These are phyloP conservation scores for Westerdykella ornata DNA, from an alignment of 2,329 filamentous ascomycete species.

Conservation along the genomic window DNA sequence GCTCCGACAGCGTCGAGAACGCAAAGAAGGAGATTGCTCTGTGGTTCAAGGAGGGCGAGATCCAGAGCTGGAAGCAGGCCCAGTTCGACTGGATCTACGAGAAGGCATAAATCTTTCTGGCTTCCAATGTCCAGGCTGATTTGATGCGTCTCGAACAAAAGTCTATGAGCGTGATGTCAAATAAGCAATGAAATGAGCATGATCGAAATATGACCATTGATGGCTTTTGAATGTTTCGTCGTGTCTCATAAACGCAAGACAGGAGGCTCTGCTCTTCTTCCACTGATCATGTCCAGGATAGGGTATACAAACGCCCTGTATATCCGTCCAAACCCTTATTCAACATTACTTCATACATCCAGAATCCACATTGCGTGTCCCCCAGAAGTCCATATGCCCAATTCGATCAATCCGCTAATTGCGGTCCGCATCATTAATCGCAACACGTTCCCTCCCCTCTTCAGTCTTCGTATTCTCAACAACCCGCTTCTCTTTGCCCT, in stretches of 20 bases:
- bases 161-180: background rate
- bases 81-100: conserved; percentile 96
- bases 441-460: conserved; percentile 3
- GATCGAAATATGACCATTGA: no score
- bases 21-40: conserved; percentile 99
- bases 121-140: background rate
- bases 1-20: conserved; percentile 96
- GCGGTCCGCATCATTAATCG: background rate
- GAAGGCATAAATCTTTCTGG: conserved; percentile 50
- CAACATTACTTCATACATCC: no score
- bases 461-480: conserved; percentile 6
- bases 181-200: background rate
- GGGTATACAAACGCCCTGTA: no score
- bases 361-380: no score
- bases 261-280: no score
- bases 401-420: background rate
- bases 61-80: conserved; percentile 76
- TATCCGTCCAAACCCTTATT: no score
- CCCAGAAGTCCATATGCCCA: no score
- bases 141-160: background rate
- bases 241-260: no score
- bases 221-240: no score
- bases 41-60: conserved; percentile 90
- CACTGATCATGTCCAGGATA: no score
- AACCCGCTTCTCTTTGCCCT: conserved; percentile 9